phyloP scores from a whole-genome alignment of 352 stramenopile genomes.

The Phytophthora ohioensis region DNA sequence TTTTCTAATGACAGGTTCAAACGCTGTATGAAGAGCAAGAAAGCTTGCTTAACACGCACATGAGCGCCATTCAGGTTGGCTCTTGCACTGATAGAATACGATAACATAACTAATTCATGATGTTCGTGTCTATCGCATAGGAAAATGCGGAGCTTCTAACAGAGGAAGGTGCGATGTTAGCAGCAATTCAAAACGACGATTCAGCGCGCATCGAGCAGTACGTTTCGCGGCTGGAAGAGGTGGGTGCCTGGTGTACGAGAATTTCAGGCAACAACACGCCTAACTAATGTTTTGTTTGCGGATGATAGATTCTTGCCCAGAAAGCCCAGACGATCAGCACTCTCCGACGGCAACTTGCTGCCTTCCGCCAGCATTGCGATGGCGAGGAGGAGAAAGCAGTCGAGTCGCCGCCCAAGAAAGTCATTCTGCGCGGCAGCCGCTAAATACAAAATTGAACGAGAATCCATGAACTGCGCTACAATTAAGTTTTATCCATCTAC shows the following conservation, averaged over 20 bases:
- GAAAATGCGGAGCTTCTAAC: slow-evolving; percentile 97
- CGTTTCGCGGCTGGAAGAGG: slow-evolving; percentile 89
- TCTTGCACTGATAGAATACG: background rate
- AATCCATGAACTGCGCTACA: background rate
- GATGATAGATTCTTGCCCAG: slow-evolving; percentile 87
- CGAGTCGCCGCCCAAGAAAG: slow-evolving; percentile 49
- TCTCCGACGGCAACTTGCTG: slow-evolving; percentile 83
- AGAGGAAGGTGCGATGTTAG: slow-evolving; percentile 93
- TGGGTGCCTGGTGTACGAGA: slow-evolving; percentile 16
- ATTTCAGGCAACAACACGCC: background rate
- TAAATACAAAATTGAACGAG: slow-evolving; percentile 5
- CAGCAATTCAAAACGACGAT: slow-evolving; percentile 92
- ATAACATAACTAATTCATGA: background rate
- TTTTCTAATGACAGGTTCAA: slow-evolving; percentile 64
- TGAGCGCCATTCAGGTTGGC: slow-evolving; percentile 94
- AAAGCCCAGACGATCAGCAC: slow-evolving; percentile 92
- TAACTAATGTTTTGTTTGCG: background rate
- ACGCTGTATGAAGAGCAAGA: slow-evolving; percentile 97
- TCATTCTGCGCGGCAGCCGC: slow-evolving; percentile 19
- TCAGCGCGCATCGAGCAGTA: slow-evolving; percentile 96
- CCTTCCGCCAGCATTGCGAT: slow-evolving; percentile 84
- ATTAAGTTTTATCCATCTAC: background rate
- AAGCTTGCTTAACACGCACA: slow-evolving; percentile 95
- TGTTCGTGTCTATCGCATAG: slow-evolving; percentile 44
- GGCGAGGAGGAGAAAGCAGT: slow-evolving; percentile 82